Evolutionary conservation across 805 yeast species (phyloP), one percentile per base, ranked within the genome.

Genomic region (Starmerella bombi): DNA sequence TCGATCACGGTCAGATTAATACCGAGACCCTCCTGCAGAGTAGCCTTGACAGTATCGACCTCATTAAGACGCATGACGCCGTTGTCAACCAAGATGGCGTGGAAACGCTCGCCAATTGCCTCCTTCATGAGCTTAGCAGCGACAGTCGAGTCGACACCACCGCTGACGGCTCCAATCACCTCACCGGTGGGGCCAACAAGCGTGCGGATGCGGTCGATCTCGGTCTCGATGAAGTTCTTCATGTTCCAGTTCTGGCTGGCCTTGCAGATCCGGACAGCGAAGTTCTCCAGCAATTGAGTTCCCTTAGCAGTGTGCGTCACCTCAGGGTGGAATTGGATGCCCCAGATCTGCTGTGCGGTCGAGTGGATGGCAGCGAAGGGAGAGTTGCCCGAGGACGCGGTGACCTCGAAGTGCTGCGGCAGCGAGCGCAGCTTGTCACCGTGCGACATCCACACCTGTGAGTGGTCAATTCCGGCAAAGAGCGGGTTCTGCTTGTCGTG

Each of bases 381-480:
- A 32, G 97, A 91, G 73, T 91, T 91, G 53, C 72, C 83, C 41
- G 95, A 80, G 32, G 84, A 76, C 41, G 96, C 98, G 46, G 86
- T 84, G 45, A 80, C 74, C 61, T 78, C 75, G 73, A 75, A 91
- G 30, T 93, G 94, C 34, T 72, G 71, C 55, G 98, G 98, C 53
- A 91, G 72, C 40, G 88, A 81, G 55, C 76, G 77, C 57, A 91
- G 72, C 70, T 91, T 91, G 67, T 91, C 98, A 59, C 94, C 94
- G 64, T 91, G 98, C 36, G 97, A 86, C 98, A 91, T 91, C 98
- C 98, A 91, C 48, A 91, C 96, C 61, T 80, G 86, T 44, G 93
- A 84, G 67, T 91, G 80, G 63, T 85, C 93, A 54, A 91, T 83
- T 46, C 79, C 95, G 49, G 76, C 70, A 65, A 91, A 91, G 48